Conservation (phyloP, 768 basidiomycete genomes). For the Neoboletus subvelutipes region DNA sequence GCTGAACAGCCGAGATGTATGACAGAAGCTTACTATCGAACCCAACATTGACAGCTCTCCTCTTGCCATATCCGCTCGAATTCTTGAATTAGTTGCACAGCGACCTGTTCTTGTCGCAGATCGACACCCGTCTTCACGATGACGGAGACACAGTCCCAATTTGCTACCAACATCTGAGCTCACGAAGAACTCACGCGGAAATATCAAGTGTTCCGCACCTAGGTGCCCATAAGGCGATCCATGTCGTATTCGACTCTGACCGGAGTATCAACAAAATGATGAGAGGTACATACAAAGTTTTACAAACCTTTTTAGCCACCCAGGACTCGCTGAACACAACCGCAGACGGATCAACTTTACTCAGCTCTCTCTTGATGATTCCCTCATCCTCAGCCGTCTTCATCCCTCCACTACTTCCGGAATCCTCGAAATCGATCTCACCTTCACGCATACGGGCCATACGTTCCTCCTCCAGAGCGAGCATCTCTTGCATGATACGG, state of each 20-base stretch:
- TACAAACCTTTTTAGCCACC: slow-evolving; percentile 81
- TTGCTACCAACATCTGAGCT: slow-evolving; percentile 42
- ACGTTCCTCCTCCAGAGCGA: slow-evolving; percentile 92
- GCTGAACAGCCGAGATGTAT: neutral
- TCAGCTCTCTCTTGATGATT: slow-evolving; percentile 90
- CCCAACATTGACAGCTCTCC: slow-evolving; percentile 90
- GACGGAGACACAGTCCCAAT: slow-evolving; percentile 90
- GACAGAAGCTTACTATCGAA: slow-evolving; percentile 68
- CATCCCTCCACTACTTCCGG: slow-evolving; percentile 43
- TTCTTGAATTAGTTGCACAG: slow-evolving; percentile 90
- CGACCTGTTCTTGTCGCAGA: slow-evolving; percentile 94
- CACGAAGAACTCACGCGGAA: slow-evolving; percentile 1
- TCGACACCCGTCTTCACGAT: slow-evolving; percentile 99
- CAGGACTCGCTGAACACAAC: slow-evolving; percentile 96
- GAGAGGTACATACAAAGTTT: neutral
- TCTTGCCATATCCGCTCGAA: slow-evolving; percentile 95
- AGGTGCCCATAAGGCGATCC: slow-evolving; percentile 96
- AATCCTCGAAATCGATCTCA: slow-evolving; percentile 56
- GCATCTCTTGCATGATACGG: slow-evolving; percentile 98
- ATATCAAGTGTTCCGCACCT: slow-evolving; percentile 43
- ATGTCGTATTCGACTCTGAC: slow-evolving; percentile 80
- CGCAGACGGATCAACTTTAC: slow-evolving; percentile 94
- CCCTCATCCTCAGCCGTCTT: slow-evolving; percentile 88
- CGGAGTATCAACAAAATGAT: slow-evolving; percentile 4
- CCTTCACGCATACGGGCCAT: slow-evolving; percentile 90